Evolutionary conservation across 2,329 filamentous ascomycete genomes (phyloP).

Genomic region (Xylaria digitata): DNA sequence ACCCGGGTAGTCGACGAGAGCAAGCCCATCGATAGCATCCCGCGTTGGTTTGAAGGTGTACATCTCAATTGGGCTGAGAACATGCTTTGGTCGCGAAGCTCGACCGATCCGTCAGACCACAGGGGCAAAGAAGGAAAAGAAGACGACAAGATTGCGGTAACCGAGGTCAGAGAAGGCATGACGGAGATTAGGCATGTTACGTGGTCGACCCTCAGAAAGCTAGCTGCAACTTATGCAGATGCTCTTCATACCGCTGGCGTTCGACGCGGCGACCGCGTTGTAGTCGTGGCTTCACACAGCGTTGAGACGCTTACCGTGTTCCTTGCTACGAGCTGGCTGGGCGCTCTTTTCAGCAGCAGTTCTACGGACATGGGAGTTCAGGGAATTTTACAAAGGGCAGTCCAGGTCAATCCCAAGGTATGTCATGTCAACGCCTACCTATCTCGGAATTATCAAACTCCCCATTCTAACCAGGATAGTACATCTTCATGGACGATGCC

Average conservation of each 20-base stretch:
- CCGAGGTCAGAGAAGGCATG: constrained; percentile 77
- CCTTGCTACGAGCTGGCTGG: constrained; percentile 75
- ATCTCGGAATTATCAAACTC: neutral
- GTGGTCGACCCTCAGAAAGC: constrained; percentile 73
- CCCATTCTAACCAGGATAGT: constrained; percentile 52
- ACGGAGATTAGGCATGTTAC: constrained; percentile 67
- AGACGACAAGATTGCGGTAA: constrained; percentile 75
- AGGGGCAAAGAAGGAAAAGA: constrained; percentile 72
- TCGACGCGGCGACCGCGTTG: constrained; percentile 76
- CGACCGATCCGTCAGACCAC: constrained; percentile 55
- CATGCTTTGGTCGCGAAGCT: constrained; percentile 70
- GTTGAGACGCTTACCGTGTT: constrained; percentile 79
- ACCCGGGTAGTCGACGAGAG: constrained; percentile 74
- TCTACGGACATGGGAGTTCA: constrained; percentile 87
- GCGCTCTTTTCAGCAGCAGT: constrained; percentile 79
- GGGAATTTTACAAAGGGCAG: constrained; percentile 78
- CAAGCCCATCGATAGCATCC: constrained; percentile 75
- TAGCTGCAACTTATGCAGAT: constrained; percentile 69
- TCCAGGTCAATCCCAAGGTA: constrained; percentile 78
- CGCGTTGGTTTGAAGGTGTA: constrained; percentile 81
- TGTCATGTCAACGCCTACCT: constrained; percentile 39
- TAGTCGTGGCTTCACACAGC: constrained; percentile 79
- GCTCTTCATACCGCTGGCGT: constrained; percentile 76
- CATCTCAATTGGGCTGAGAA: constrained; percentile 84
- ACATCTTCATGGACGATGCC: constrained; percentile 85